Conservation (phyloP, 2,329 filamentous ascomycete genomes). For the Coleophoma eucalyptorum region DNA sequence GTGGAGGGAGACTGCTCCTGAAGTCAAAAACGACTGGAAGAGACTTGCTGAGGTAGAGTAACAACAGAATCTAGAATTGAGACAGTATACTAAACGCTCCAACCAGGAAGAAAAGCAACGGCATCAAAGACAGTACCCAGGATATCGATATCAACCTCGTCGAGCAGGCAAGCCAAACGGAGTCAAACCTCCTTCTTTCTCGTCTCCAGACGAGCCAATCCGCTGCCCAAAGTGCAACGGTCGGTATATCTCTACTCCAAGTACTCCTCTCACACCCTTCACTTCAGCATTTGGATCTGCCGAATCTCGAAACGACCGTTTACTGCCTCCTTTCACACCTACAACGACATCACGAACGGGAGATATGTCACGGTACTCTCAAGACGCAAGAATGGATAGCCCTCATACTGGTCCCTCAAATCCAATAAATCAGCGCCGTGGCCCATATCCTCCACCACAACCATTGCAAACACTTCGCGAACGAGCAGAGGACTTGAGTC, state of each 20-base stretch:
- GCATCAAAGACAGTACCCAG: conserved; percentile 86
- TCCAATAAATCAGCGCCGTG: conserved; percentile 15
- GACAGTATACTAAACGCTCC: conserved; percentile 1
- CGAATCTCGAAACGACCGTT: conserved; percentile 11
- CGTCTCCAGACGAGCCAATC: conserved; percentile 42
- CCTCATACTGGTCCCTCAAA: conserved; percentile 15
- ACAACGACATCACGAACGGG: conserved; percentile 8
- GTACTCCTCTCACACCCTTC: conserved; percentile 26
- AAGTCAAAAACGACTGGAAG: conserved; percentile 84
- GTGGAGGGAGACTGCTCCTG: conserved; percentile 75
- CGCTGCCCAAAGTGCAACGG: conserved; percentile 72
- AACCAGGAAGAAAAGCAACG: conserved; percentile 78
- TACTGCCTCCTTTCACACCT: conserved; percentile 15
- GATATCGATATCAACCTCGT: conserved; percentile 85
- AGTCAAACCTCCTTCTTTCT: conserved; percentile 19
- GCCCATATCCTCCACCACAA: conserved; percentile 16
- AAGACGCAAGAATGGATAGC: conserved; percentile 21
- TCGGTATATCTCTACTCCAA: conserved; percentile 27
- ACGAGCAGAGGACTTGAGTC: conserved; percentile 33
- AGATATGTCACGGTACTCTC: conserved; percentile 13
- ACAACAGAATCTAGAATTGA: neutral
- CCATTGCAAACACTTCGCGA: conserved; percentile 26
- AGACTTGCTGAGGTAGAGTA: conserved; percentile 70
- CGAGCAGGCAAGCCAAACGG: conserved; percentile 24
- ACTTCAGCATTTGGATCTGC: conserved; percentile 14